Base-by-base conservation (phyloP, 1,139 yeast species). In the Insectozyma bohioensis region DNA sequence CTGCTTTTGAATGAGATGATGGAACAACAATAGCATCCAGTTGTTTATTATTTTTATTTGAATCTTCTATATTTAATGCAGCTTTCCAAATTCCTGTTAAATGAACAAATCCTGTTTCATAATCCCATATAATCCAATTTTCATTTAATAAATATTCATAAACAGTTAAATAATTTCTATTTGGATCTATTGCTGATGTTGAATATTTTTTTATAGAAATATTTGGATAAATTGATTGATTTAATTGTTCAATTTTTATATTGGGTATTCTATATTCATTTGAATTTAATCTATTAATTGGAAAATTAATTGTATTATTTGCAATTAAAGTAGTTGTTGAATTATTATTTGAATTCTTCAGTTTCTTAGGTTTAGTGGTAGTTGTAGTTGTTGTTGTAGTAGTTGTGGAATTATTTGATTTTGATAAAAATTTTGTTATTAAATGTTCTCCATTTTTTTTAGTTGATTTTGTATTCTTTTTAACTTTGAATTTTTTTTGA, bases 1-100 rank as follows among this genome's bases (percentile, higher is more conserved):
- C 92, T 11, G 92, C 85, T 57, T 80, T 85, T 31, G 76, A 58
- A 51, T 80, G 77, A 10, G 26, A 24, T 12, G 16, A 26, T 23
- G 33, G 31, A 20, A 79, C 85, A 10, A 85, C 80, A 56, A 76
- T 80, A 2, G 6, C 4, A 6, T 17, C 7, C 33, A 72, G 57
- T 51, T 79, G 75, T 6, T 36, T 24, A 28, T 43, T 40, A 27
- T 41, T 25, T 28, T 20, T 12, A 12, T 30, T 33, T 16, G 34
- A 20, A 23, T 28, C 34, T 5, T 28, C 34, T 11, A 30, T 37
- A 30, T 20, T 39, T 16, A 84, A 68, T 10, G 90, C 82, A 2
- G 73, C 72, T 57, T 88, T 85, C 96, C 97, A 88, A 35, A 88
- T 70, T 0, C 96, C 96, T 0, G 97, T 88, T 37, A 88, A 69